These are phyloP conservation scores for Penicillium chermesinum DNA, from an alignment of 495 filamentous ascomycete species.

Conservation along the genomic window DNA sequence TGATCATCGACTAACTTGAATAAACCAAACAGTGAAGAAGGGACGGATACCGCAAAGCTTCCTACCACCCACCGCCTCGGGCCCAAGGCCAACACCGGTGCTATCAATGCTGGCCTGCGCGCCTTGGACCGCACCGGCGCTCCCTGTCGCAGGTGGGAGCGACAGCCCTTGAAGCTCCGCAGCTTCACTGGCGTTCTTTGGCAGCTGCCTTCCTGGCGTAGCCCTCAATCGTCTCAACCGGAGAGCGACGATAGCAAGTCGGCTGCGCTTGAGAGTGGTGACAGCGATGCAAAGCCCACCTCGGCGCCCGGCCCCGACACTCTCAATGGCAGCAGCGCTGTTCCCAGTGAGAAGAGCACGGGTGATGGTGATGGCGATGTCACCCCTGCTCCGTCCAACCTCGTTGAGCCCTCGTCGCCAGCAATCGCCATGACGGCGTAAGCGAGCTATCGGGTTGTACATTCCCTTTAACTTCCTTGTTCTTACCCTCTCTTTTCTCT, in stretches of 20 bases:
- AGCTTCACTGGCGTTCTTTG: constrained; percentile 88
- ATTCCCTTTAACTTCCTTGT: constrained; percentile 20
- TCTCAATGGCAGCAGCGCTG: constrained; percentile 32
- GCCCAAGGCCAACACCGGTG: constrained; percentile 95
- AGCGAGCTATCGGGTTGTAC: constrained; percentile 10
- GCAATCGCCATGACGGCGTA: constrained; percentile 42
- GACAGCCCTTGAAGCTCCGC: constrained; percentile 75
- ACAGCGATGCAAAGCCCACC: constrained; percentile 73
- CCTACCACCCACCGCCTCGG: constrained; percentile 70
- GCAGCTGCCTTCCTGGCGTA: constrained; percentile 79
- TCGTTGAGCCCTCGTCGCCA: constrained; percentile 43
- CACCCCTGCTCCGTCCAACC: constrained; percentile 36
- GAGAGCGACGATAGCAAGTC: constrained; percentile 37
- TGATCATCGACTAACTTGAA: too few relatives aligned
- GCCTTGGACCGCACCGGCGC: constrained; percentile 87
- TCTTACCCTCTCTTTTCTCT: constrained; percentile 7
- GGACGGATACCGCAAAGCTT: constrained; percentile 47
- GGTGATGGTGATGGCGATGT: constrained; percentile 51
- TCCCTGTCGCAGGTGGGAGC: constrained; percentile 87
- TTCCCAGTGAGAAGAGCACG: constrained; percentile 65
- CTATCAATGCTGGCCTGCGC: constrained; percentile 93
- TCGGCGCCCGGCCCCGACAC: constrained; percentile 58
- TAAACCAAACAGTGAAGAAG: constrained; percentile 49
- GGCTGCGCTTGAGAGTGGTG: constrained; percentile 43
- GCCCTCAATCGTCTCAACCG: constrained; percentile 50